Conservation (phyloP, 192 early-diverging fungal genomes). For the Fimicolochytrium jonesii region DNA sequence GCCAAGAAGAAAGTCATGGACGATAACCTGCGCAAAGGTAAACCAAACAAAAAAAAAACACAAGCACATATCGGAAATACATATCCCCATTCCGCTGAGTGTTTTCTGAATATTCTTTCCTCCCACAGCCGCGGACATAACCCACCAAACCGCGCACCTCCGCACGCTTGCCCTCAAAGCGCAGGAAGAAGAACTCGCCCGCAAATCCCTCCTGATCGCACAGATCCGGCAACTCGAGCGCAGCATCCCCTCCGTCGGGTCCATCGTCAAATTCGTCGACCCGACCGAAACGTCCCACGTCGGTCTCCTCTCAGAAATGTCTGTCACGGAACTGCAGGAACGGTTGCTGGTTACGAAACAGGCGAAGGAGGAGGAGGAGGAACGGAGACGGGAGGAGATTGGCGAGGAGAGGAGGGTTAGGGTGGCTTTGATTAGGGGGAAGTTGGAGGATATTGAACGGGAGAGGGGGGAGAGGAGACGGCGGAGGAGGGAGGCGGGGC, state of each 20-base stretch:
- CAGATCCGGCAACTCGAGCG: conserved; percentile 52
- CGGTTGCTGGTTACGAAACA: conserved; percentile 31
- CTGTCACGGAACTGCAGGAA: conserved; percentile 52
- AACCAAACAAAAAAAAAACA: too few species aligned
- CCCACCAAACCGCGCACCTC: conserved; percentile 23
- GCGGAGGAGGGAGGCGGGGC: conserved; percentile 5
- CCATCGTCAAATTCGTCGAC: conserved; percentile 39
- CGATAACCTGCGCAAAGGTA: conserved; percentile 42
- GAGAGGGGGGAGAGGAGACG: conserved; percentile 32
- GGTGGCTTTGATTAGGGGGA: conserved; percentile 26
- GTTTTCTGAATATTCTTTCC: not conserved
- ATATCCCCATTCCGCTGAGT: not conserved
- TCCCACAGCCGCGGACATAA: conserved; percentile 35
- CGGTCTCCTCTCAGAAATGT: conserved; percentile 55
- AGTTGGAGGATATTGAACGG: conserved; percentile 38
- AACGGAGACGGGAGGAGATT: conserved; percentile 38
- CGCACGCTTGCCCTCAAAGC: conserved; percentile 30
- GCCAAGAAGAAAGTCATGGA: conserved; percentile 39
- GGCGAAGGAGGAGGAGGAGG: conserved; percentile 21
- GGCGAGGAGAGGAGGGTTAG: conserved; percentile 18
- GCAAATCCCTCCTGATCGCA: conserved; percentile 48
- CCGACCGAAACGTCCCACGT: conserved; percentile 41
- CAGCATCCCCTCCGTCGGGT: conserved; percentile 34
- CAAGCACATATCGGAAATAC: not conserved
- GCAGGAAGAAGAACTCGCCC: conserved; percentile 35